Percentiles rank a stretch among this genome's conserved stretches.
These are phyloP conservation scores for Dipteronia sinensis DNA, from an alignment of 345 rosid species.

Conservation along the genomic window DNA sequence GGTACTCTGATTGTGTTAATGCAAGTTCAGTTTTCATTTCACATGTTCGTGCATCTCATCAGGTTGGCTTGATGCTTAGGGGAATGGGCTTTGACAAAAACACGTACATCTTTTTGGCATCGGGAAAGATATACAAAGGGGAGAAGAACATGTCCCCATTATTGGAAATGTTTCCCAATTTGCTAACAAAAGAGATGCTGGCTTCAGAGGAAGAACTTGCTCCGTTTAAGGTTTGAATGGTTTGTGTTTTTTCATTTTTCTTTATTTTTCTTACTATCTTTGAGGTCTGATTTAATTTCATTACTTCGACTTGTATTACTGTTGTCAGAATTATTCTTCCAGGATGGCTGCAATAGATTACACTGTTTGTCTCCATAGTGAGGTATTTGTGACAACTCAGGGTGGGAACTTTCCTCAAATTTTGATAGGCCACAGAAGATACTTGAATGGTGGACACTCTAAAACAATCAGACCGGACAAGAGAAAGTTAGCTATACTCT, in stretches of 20 bases:
- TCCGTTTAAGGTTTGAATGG: constrained; percentile 65
- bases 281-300: constrained; percentile 7
- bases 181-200: constrained; percentile 89
- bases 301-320: constrained; percentile 37
- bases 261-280: constrained; percentile 7
- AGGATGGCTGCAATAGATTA: constrained; percentile 99
- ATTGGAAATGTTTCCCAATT: constrained; percentile 93
- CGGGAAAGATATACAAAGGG: constrained; percentile 91
- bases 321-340: constrained; percentile 86
- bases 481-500: constrained; percentile 87
- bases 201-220: constrained; percentile 87
- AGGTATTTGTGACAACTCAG: constrained; percentile 98
- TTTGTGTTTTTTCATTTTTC: constrained; percentile 3
- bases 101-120: constrained; percentile 84
- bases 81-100: constrained; percentile 97
- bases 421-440: constrained; percentile 96
- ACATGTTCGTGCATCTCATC: constrained; percentile 25
- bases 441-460: constrained; percentile 87
- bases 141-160: constrained; percentile 90
- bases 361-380: constrained; percentile 99
- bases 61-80: constrained; percentile 99
- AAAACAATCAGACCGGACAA: constrained; percentile 97
- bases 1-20: background rate
- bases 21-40: constrained; percentile 5
- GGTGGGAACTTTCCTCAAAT: constrained; percentile 99